A percentile compares a stretch with the other conserved stretches of the same genome.
phyloP scores from a whole-genome alignment of 345 rosid genomes.

The Linum usitatissimum region DNA sequence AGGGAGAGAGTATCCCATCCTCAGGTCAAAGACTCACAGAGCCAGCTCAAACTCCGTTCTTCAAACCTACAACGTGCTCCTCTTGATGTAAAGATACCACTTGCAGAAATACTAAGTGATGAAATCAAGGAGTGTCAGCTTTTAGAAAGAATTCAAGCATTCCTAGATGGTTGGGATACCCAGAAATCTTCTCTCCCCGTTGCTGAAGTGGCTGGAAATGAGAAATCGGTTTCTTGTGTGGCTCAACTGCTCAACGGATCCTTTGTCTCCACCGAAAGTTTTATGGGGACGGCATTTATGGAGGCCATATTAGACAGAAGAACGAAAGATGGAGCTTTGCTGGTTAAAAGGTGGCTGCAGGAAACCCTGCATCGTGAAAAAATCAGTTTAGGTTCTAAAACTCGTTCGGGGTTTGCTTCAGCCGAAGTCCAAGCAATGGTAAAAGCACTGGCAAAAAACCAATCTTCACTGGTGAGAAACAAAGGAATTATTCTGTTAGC shows the following conservation, averaged over 20 bases:
- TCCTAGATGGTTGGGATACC: conserved; percentile 64
- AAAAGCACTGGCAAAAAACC: conserved; percentile 50
- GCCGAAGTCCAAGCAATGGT: conserved; percentile 61
- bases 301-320: conserved; percentile 82
- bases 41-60: conserved; percentile 36
- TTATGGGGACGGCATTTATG: conserved; percentile 71
- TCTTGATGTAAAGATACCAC: conserved; percentile 71
- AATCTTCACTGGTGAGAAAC: conserved; percentile 49
- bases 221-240: conserved; percentile 25
- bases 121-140: conserved; percentile 35
- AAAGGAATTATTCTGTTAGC: conserved; percentile 85
- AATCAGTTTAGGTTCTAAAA: conserved; percentile 39
- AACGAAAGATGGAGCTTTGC: conserved; percentile 70
- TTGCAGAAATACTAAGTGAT: conserved; percentile 45
- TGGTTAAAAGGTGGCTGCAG: conserved; percentile 93
- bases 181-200: conserved; percentile 27
- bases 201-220: conserved; percentile 17
- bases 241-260: conserved; percentile 52
- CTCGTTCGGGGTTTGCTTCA: conserved; percentile 57
- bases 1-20: conserved; percentile 39
- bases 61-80: conserved; percentile 45
- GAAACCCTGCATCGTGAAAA: conserved; percentile 68
- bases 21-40: conserved; percentile 36
- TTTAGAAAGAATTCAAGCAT: conserved; percentile 49
- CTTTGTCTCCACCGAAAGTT: conserved; percentile 52